Conservation (phyloP, 2,329 filamentous ascomycete species). For the Cylindrodendrum hubeiense region DNA sequence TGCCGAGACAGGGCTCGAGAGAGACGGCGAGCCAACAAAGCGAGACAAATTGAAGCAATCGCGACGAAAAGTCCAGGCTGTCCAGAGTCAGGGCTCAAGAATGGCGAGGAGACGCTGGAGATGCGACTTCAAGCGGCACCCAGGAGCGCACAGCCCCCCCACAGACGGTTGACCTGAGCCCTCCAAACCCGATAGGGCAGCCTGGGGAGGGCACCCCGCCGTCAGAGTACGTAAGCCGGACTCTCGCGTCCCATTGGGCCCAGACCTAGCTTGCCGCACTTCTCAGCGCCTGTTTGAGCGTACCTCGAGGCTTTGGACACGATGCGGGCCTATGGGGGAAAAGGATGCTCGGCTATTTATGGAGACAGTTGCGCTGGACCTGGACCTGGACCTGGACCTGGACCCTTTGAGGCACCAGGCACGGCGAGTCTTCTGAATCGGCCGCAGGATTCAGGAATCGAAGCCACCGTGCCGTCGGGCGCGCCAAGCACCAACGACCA, state of each 20-base stretch:
- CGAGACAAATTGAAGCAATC: constrained; percentile 2
- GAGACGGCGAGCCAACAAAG: background rate
- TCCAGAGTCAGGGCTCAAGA: constrained; percentile 7
- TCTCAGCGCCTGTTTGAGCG: too few relatives aligned
- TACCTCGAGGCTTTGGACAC: background rate
- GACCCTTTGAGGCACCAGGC: background rate
- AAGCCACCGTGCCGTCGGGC: background rate
- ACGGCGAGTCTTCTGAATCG: background rate
- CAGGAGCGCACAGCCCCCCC: constrained; percentile 15
- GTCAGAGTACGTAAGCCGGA: background rate
- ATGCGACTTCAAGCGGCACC: constrained; percentile 9
- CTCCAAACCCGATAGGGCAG: constrained; percentile 6
- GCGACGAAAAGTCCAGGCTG: background rate
- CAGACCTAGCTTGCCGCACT: too few relatives aligned
- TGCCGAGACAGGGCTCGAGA: background rate
- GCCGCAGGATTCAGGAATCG: background rate
- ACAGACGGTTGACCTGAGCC: constrained; percentile 1
- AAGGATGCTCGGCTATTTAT: constrained; percentile 30
- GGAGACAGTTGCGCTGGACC: constrained; percentile 15
- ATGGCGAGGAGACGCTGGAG: background rate
- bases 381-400: background rate
- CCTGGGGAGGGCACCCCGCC: background rate
- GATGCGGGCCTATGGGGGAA: background rate
- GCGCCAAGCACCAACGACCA: background rate
- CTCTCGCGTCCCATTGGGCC: background rate